Base-by-base conservation (phyloP, 1,284 basidiomycete genomes). In the Athelia sp. region DNA sequence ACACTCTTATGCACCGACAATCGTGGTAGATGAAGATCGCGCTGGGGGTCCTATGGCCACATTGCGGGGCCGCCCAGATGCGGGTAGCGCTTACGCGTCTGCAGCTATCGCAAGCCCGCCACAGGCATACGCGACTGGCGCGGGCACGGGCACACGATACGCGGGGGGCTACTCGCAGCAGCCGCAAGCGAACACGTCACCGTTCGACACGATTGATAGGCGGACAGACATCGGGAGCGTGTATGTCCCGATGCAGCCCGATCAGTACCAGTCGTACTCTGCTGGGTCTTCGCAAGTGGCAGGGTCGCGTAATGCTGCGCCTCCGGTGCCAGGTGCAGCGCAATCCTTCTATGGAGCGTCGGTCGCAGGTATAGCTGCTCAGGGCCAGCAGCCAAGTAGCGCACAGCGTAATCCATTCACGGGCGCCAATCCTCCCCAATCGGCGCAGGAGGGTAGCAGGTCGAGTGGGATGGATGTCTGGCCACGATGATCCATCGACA, bases 161-260 rank as follows among this genome's bases (percentile, higher is more conserved):
- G 69, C 76, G 2, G 61, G 75, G 18, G 71, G 77, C 46, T 86
- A 82, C 52, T 65, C 60, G 52, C 65, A 56, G 48, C 63, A 56
- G 45, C 69, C 67, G 40, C 67, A 71, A 50, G 56, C 71, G 8
- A 54, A 74, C 13, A 66, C 72, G 3, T 62, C 77, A 9, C 63
- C 76, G 1, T 86, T 86, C 60, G 83, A 87, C 48, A 63, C 75
- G 18, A 57, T 83, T 19, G 84, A 84, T 53, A 72, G 79, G 47
- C 74, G 84, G 46, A 69, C 78, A 31, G 85, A 87, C 47, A 80
- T 87, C 44, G 79, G 78, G 43, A 75, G 75, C 50, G 63, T 90
- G 64, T 91, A 82, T 60, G 82, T 81, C 35, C 87, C 88, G 1
- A 77, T 90, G 74, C 89, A 90, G 62, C 83, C 87, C 24, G 87